Evolutionary conservation across 768 basidiomycete genomes (phyloP).

Genomic region (Floccularia luteovirens): DNA sequence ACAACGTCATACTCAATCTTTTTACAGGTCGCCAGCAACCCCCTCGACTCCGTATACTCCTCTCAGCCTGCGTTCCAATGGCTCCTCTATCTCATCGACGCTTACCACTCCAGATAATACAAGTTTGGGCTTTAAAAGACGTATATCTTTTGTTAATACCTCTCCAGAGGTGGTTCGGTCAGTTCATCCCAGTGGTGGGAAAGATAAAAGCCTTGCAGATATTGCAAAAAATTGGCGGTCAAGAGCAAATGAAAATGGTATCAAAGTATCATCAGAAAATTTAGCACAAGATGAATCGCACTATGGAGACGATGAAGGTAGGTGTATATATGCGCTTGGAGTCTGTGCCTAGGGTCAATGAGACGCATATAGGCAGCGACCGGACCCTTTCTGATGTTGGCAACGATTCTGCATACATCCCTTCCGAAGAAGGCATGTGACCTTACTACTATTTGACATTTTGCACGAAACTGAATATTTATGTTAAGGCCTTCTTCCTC

Average conservation of each 20-base stretch:
- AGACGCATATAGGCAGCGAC: constrained; percentile 46
- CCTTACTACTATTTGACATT: not conserved
- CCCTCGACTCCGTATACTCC: constrained; percentile 68
- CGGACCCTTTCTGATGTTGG: constrained; percentile 41
- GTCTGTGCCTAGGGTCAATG: constrained; percentile 15
- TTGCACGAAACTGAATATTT: constrained; percentile 11
- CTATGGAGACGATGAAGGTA: constrained; percentile 38
- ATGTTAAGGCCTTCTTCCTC: constrained; percentile 42
- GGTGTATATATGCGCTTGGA: constrained; percentile 15
- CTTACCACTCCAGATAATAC: constrained; percentile 55
- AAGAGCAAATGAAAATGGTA: constrained; percentile 64
- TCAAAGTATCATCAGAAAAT: constrained; percentile 46
- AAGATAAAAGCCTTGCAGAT: constrained; percentile 47
- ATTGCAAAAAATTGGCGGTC: constrained; percentile 67
- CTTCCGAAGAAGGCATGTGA: constrained; percentile 41
- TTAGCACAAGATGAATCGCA: constrained; percentile 41
- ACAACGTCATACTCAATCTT: constrained; percentile 35
- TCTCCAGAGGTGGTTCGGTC: constrained; percentile 35
- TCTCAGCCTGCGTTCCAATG: constrained; percentile 58
- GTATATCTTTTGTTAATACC: constrained; percentile 25
- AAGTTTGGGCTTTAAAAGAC: constrained; percentile 28
- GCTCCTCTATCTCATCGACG: constrained; percentile 41
- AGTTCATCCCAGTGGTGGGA: constrained; percentile 14
- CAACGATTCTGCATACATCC: constrained; percentile 37
- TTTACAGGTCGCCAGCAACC: constrained; percentile 52